A percentile compares a stretch with the other conserved stretches of the same genome.
Evolutionary conservation across 2,329 filamentous ascomycete species (phyloP).

Genomic region (Venturia oleaginea): DNA sequence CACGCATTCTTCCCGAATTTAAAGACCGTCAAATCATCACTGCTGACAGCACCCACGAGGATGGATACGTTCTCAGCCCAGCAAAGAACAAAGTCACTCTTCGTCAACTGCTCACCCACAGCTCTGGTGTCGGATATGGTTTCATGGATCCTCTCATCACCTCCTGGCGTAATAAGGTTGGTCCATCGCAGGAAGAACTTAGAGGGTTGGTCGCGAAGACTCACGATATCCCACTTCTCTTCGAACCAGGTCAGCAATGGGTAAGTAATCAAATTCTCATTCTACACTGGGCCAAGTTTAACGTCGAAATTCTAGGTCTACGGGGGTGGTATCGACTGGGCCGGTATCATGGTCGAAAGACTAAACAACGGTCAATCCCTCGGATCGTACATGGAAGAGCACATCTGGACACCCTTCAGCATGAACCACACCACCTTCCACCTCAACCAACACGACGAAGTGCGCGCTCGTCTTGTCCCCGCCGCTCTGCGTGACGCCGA

Average conservation of each 20-base stretch:
- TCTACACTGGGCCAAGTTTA: too few relatives aligned
- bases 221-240: constrained; percentile 12
- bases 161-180: constrained; percentile 4
- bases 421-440: constrained; percentile 14
- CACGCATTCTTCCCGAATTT: constrained; percentile 25
- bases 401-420: constrained; percentile 14
- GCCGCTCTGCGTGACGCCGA: constrained; percentile 8
- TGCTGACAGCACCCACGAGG: constrained; percentile 10
- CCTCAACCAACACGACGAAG: constrained; percentile 12
- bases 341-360: constrained; percentile 14
- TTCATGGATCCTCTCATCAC: constrained; percentile 4
- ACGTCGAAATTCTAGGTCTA: neutral
- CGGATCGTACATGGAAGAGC: constrained; percentile 13
- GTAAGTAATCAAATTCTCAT: neutral
- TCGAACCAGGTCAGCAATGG: constrained; percentile 15
- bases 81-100: constrained; percentile 19
- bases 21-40: constrained; percentile 21
- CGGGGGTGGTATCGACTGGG: constrained; percentile 15
- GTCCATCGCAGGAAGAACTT: constrained; percentile 2
- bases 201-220: neutral
- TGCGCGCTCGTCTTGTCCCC: constrained; percentile 4
- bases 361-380: constrained; percentile 10
- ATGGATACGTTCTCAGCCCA: constrained; percentile 10
- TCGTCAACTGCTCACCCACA: constrained; percentile 22
- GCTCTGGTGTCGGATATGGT: constrained; percentile 19